These are phyloP conservation scores for Kandelia obovata DNA, from an alignment of 345 rosid genomes.

Conservation along the genomic window DNA sequence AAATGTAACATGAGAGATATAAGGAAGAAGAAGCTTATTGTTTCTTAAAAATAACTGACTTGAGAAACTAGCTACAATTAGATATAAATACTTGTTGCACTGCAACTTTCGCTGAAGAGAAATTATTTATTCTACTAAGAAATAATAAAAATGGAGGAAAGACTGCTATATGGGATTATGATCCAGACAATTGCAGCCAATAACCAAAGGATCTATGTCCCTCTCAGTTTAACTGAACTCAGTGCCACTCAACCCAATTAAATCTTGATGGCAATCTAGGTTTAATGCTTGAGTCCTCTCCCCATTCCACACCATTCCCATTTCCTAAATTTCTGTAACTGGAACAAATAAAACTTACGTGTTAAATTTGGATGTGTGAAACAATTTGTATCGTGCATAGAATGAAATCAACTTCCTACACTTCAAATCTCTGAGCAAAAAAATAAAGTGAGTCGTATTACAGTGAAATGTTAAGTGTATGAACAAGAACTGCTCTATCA, in stretches of 20 bases:
- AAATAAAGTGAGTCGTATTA: too few species aligned
- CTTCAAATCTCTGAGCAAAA: too few species aligned
- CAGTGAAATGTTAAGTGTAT: too few species aligned
- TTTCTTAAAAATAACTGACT: background rate
- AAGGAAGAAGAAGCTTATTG: background rate
- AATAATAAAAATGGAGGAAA: background rate
- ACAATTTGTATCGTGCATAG: too few species aligned
- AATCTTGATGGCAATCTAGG: background rate
- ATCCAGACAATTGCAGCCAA: background rate
- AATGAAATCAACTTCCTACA: too few species aligned
- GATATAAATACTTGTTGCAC: background rate
- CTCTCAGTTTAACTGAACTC: too few species aligned
- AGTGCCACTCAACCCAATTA: background rate
- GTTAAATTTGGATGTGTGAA: background rate
- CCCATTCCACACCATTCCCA: slow-evolving; percentile 1
- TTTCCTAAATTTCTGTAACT: background rate
- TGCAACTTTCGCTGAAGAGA: background rate
- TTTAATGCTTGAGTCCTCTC: background rate
- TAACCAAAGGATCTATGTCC: too few species aligned
- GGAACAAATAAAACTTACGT: background rate
- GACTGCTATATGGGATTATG: background rate
- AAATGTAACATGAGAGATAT: background rate
- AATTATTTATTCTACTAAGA: background rate
- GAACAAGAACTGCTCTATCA: too few species aligned
- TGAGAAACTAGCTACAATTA: slow-evolving; percentile 5